These are phyloP conservation scores for Bipolaris gigantea DNA, from an alignment of 2,329 filamentous ascomycete genomes.

Conservation along the genomic window DNA sequence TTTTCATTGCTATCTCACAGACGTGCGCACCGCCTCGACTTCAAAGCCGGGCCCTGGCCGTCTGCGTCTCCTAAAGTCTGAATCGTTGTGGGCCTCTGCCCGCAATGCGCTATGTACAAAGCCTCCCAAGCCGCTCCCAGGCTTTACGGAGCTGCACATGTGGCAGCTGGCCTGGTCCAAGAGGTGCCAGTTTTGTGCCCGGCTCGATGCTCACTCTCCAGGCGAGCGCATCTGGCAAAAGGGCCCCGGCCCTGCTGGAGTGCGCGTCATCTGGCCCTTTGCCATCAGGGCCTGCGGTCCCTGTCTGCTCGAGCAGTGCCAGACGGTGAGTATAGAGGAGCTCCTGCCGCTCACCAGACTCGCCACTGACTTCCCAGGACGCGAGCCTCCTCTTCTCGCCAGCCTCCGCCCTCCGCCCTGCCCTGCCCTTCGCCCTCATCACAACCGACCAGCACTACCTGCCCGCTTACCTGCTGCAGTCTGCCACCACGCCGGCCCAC, in stretches of 20 bases:
- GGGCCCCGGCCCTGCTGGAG: slow-evolving; percentile 63
- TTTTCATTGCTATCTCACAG: slow-evolving; percentile 58
- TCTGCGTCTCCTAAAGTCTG: slow-evolving; percentile 56
- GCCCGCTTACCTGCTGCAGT: slow-evolving; percentile 58
- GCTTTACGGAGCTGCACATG: slow-evolving; percentile 72
- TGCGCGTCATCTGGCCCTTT: slow-evolving; percentile 73
- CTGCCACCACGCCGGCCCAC: slow-evolving; percentile 51
- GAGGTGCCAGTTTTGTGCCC: slow-evolving; percentile 70
- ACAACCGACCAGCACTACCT: slow-evolving; percentile 65
- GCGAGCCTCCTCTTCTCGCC: slow-evolving; percentile 67
- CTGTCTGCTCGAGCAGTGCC: slow-evolving; percentile 63
- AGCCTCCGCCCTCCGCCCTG: slow-evolving; percentile 63
- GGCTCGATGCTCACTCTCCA: slow-evolving; percentile 34
- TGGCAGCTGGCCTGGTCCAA: slow-evolving; percentile 68
- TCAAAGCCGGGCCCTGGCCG: slow-evolving; percentile 36
- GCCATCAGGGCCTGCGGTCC: slow-evolving; percentile 65
- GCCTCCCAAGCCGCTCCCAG: slow-evolving; percentile 69
- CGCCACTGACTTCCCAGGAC: slow-evolving; percentile 58
- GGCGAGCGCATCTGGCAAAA: slow-evolving; percentile 55
- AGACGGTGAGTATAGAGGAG: slow-evolving; percentile 61
- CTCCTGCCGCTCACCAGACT: neutral
- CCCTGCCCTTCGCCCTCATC: slow-evolving; percentile 69
- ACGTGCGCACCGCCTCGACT: slow-evolving; percentile 38
- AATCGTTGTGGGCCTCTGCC: slow-evolving; percentile 71
- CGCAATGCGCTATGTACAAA: slow-evolving; percentile 66